A percentile compares a stretch with the other conserved stretches of the same genome.
These are phyloP conservation scores for Penicillium cinerascens DNA, from an alignment of 495 filamentous ascomycete species.

Conservation along the genomic window DNA sequence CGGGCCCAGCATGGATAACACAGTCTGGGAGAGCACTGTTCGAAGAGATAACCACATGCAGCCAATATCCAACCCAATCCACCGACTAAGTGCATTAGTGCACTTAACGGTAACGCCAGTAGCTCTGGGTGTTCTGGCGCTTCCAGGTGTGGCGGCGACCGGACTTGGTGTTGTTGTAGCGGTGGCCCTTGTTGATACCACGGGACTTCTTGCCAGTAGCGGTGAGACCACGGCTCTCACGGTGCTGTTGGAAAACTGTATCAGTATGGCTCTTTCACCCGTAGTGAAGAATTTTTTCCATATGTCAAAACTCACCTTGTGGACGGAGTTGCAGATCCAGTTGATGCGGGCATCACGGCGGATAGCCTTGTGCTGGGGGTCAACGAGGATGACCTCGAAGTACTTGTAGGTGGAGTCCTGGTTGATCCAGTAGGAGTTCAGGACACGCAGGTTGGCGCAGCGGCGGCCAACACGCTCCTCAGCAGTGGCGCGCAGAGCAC, in stretches of 20 bases:
- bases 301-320: conserved; percentile 62
- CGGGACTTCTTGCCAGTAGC: conserved; percentile 98
- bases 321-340: conserved; percentile 99
- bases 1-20: conserved; percentile 32
- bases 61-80: conserved; percentile 33
- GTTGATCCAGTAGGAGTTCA: conserved; percentile 99
- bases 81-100: conserved; percentile 23
- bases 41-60: conserved; percentile 41
- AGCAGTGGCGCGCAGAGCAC: conserved; percentile 91
- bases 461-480: conserved; percentile 99
- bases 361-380: conserved; percentile 99
- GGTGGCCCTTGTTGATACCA: conserved; percentile 97
- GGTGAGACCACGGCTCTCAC: conserved; percentile 93
- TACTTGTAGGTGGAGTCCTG: conserved; percentile 99
- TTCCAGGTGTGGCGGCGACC: conserved; percentile 99
- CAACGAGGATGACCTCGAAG: conserved; percentile 99
- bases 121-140: conserved; percentile 95
- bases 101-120: conserved; percentile 78
- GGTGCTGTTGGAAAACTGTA: conserved; percentile 57
- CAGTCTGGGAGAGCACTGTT: conserved; percentile 33
- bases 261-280: conserved; percentile 18
- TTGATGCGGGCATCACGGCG: conserved; percentile 98
- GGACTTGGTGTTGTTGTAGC: conserved; percentile 94
- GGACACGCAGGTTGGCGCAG: conserved; percentile 95
- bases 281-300: neutral